These are phyloP conservation scores for Euphrasia confusa DNA, from an alignment of 257 asterid species.

Conservation along the genomic window DNA sequence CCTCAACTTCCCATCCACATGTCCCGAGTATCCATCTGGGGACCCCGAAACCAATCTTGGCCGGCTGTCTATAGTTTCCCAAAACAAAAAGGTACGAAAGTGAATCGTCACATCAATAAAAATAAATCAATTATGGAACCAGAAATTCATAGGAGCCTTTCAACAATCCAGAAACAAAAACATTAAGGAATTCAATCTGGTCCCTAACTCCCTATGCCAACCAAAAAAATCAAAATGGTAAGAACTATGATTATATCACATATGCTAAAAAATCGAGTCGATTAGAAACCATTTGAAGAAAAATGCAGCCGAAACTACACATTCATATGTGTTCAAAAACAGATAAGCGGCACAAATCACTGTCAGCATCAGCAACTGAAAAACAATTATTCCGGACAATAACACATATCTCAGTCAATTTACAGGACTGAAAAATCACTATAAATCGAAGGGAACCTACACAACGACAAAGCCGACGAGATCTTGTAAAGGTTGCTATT, in stretches of 20 bases:
- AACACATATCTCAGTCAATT: slow-evolving; percentile 5
- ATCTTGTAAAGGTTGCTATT: slow-evolving; percentile 85
- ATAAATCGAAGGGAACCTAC: slow-evolving; percentile 40
- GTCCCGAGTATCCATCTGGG: slow-evolving; percentile 79
- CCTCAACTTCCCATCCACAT: slow-evolving; percentile 70
- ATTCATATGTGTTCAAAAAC: neutral
- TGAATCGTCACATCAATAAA: neutral
- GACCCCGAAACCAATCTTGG: slow-evolving; percentile 84
- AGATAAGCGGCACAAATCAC: neutral
- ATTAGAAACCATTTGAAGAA: slow-evolving; percentile 16
- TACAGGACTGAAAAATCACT: slow-evolving; percentile 22
- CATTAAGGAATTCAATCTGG: neutral
- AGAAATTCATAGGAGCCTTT: neutral
- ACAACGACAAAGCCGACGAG: slow-evolving; percentile 69
- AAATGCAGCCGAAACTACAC: slow-evolving; percentile 14
- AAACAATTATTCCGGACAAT: neutral
- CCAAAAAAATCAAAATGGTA: neutral
- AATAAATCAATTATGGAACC: neutral
- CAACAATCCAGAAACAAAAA: slow-evolving; percentile 12
- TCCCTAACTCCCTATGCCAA: neutral
- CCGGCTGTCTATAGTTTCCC: slow-evolving; percentile 56
- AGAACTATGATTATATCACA: slow-evolving; percentile 4
- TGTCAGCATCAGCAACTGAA: neutral
- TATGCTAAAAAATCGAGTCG: neutral
- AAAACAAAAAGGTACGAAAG: neutral